Percentiles rank a stretch among this genome's conserved stretches.
Conservation (phyloP, 768 basidiomycete species). For the Leccinellum luteum region DNA sequence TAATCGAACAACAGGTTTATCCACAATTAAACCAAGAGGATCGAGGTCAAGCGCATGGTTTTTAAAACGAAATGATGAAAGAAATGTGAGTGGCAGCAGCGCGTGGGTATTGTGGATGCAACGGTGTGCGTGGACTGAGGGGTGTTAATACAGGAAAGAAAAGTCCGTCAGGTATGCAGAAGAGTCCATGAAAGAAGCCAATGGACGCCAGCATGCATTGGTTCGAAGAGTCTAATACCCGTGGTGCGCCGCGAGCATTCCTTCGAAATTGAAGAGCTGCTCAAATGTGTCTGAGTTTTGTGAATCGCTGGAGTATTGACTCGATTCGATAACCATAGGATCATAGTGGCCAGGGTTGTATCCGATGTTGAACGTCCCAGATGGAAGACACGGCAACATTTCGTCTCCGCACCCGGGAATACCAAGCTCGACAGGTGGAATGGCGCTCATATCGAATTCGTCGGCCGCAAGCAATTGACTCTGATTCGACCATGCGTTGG, state of each 20-base stretch:
- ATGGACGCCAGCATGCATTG: conserved; percentile 38
- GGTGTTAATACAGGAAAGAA: conserved; percentile 32
- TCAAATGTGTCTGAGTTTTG: conserved; percentile 36
- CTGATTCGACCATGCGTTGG: conserved; percentile 35
- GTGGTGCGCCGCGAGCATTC: conserved; percentile 32
- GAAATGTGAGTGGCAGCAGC: conserved; percentile 29
- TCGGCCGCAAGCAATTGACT: conserved; percentile 45
- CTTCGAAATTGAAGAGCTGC: conserved; percentile 37
- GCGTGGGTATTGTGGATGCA: conserved; percentile 30
- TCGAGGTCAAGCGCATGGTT: conserved; percentile 12
- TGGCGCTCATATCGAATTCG: conserved; percentile 65
- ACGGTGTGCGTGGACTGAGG: conserved; percentile 15
- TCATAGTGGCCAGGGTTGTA: conserved; percentile 27
- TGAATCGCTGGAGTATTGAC: conserved; percentile 30
- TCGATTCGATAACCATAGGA: conserved; percentile 26
- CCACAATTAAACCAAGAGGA: conserved; percentile 33
- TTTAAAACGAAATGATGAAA: conserved; percentile 5
- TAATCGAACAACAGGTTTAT: conserved; percentile 37
- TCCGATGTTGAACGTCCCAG: conserved; percentile 18
- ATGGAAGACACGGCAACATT: conserved; percentile 8
- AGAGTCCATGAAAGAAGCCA: conserved; percentile 28
- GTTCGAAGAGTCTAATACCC: conserved; percentile 30
- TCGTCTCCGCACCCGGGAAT: conserved; percentile 44
- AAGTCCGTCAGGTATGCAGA: conserved; percentile 25
- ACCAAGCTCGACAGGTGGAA: conserved; percentile 63